phyloP scores from a whole-genome alignment of 371 early-diverging fungal genomes.

The Saksenaea vasiformis region DNA sequence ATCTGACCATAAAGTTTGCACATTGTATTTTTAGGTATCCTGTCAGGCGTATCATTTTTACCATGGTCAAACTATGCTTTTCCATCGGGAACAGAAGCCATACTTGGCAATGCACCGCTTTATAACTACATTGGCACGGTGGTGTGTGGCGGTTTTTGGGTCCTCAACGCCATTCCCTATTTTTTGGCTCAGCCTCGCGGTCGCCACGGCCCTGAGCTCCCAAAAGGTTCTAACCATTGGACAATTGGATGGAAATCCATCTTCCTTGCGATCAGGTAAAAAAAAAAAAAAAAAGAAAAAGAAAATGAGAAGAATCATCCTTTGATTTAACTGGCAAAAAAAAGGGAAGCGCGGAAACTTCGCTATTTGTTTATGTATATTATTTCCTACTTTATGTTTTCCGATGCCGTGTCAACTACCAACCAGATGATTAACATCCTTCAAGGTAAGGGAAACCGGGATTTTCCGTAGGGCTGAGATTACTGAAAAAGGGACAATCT shows the following conservation, averaged over 20 bases:
- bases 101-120: slow-evolving; percentile 43
- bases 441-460: slow-evolving; percentile 19
- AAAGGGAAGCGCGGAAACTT: slow-evolving; percentile 48
- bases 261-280: slow-evolving; percentile 29
- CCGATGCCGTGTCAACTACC: slow-evolving; percentile 60
- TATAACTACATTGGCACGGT: slow-evolving; percentile 47
- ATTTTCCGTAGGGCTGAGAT: slow-evolving; percentile 21
- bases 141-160: slow-evolving; percentile 50
- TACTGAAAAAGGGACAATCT: slow-evolving; percentile 14
- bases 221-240: slow-evolving; percentile 29
- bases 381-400: slow-evolving; percentile 60
- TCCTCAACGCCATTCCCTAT: slow-evolving; percentile 47
- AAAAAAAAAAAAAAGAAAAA: too few relatives aligned
- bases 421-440: slow-evolving; percentile 44
- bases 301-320: too few relatives aligned
- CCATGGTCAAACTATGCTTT: slow-evolving; percentile 35
- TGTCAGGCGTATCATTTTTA: slow-evolving; percentile 43
- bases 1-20: slow-evolving; percentile 2
- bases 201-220: slow-evolving; percentile 43
- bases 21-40: slow-evolving; percentile 19
- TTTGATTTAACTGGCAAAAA: neutral
- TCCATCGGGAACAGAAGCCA: slow-evolving; percentile 18
- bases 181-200: slow-evolving; percentile 41
- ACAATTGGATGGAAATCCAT: slow-evolving; percentile 54
- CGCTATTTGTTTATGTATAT: slow-evolving; percentile 54